Percentiles rank a stretch among this genome's conserved stretches.
phyloP scores from a whole-genome alignment of 2,329 filamentous ascomycete genomes.

The Pseudogymnoascus sp. region DNA sequence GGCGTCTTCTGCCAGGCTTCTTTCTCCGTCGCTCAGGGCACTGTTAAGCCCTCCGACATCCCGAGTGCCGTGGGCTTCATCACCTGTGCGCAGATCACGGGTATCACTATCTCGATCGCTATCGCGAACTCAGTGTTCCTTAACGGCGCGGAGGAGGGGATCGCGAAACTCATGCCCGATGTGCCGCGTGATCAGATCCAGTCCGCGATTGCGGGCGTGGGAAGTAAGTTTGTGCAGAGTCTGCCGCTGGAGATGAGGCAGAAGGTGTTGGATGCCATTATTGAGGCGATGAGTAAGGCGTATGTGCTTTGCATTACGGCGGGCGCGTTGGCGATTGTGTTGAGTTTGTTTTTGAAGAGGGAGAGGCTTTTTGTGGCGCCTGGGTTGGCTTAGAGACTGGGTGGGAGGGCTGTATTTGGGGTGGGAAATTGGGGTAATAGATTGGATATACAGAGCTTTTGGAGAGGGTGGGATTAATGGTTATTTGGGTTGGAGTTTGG shows the following conservation, averaged over 20 bases:
- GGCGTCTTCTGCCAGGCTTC: constrained; percentile 28
- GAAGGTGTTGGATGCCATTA: constrained; percentile 27
- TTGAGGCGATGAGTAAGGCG: constrained; percentile 26
- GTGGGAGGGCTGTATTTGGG: not conserved
- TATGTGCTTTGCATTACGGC: constrained; percentile 29
- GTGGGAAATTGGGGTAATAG: not conserved
- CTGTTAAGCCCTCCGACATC: constrained; percentile 26
- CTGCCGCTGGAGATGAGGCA: constrained; percentile 13
- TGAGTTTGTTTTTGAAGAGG: constrained; percentile 29
- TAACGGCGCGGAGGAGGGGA: constrained; percentile 25
- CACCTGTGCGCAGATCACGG: constrained; percentile 29
- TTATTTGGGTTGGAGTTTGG: not conserved
- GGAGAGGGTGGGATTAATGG: not conserved
- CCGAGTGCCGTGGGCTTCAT: constrained; percentile 32
- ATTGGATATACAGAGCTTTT: not conserved
- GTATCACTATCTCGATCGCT: constrained; percentile 30
- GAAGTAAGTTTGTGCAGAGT: constrained; percentile 18
- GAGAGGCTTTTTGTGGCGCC: constrained; percentile 27
- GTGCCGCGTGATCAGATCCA: constrained; percentile 23
- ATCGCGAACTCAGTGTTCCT: constrained; percentile 33
- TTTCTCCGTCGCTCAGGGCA: constrained; percentile 32
- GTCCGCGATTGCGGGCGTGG: constrained; percentile 23
- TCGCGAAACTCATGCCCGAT: constrained; percentile 23
- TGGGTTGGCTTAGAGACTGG: not conserved
- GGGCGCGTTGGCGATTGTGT: constrained; percentile 25